These are phyloP conservation scores for Dothiorella sarmentorum DNA, from an alignment of 2,329 filamentous ascomycete genomes.

Conservation along the genomic window DNA sequence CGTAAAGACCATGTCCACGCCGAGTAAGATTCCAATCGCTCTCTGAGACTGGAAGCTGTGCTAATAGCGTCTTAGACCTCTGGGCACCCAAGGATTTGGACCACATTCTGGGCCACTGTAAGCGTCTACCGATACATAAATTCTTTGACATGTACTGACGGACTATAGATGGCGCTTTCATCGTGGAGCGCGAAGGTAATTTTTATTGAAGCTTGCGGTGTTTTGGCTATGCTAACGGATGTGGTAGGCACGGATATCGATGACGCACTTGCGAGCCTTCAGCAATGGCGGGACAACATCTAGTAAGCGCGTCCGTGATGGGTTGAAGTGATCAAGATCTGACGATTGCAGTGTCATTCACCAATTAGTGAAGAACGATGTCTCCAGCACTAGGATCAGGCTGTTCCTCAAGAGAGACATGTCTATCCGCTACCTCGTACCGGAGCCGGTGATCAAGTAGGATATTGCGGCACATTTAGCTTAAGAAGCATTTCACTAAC, in stretches of 20 bases:
- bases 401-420: constrained; percentile 55
- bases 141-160: not conserved
- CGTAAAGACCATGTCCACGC: constrained; percentile 47
- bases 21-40: constrained; percentile 27
- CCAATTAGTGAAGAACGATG: constrained; percentile 75
- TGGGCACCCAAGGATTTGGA: constrained; percentile 85
- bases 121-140: constrained; percentile 51
- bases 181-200: constrained; percentile 82
- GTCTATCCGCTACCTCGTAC: constrained; percentile 42
- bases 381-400: constrained; percentile 72
- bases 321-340: not conserved
- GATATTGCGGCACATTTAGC: not conserved
- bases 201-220: constrained; percentile 58
- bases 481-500: constrained; percentile 20
- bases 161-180: constrained; percentile 63
- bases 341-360: constrained; percentile 63
- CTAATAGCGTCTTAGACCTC: constrained; percentile 42
- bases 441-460: constrained; percentile 20
- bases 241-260: constrained; percentile 45
- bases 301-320: constrained; percentile 28
- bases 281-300: constrained; percentile 81
- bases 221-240: not conserved
- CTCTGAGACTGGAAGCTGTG: constrained; percentile 27
- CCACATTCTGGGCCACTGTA: constrained; percentile 80
- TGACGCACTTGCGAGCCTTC: constrained; percentile 76